Conservation (phyloP, 805 yeast species). For the Monosporozyma solicola region DNA sequence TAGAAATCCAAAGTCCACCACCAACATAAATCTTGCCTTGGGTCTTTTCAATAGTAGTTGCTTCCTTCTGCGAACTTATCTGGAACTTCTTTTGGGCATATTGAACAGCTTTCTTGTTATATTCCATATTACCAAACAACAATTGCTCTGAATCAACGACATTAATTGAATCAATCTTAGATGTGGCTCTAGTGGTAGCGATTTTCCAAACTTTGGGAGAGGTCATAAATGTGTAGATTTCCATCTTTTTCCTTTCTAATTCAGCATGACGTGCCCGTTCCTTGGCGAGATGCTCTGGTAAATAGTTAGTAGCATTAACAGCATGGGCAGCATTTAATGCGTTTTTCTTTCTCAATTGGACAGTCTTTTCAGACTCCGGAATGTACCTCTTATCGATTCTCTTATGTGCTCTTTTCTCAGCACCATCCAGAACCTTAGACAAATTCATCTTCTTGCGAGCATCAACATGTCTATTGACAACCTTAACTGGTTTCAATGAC, state of each 20-base stretch:
- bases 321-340: slow-evolving; percentile 36
- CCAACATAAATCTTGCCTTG: slow-evolving; percentile 64
- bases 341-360: slow-evolving; percentile 18
- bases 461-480: neutral
- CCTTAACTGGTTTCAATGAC: neutral
- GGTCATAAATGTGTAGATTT: slow-evolving; percentile 9
- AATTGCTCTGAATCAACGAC: neutral
- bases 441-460: slow-evolving; percentile 17
- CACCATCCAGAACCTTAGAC: slow-evolving; percentile 25
- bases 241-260: slow-evolving; percentile 20
- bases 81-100: slow-evolving; percentile 37
- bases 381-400: slow-evolving; percentile 17
- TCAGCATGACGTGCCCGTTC: slow-evolving; percentile 34
- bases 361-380: slow-evolving; percentile 4
- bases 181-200: slow-evolving; percentile 29
- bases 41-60: slow-evolving; percentile 34
- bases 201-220: slow-evolving; percentile 36
- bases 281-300: slow-evolving; percentile 1
- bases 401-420: slow-evolving; percentile 21
- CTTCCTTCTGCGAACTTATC: slow-evolving; percentile 32
- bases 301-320: slow-evolving; percentile 30
- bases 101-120: slow-evolving; percentile 63
- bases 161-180: neutral
- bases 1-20: slow-evolving; percentile 75
- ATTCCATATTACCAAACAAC: slow-evolving; percentile 37